Evolutionary conservation across 257 asterid species (phyloP).

Genomic region (Ilex aquifolium): DNA sequence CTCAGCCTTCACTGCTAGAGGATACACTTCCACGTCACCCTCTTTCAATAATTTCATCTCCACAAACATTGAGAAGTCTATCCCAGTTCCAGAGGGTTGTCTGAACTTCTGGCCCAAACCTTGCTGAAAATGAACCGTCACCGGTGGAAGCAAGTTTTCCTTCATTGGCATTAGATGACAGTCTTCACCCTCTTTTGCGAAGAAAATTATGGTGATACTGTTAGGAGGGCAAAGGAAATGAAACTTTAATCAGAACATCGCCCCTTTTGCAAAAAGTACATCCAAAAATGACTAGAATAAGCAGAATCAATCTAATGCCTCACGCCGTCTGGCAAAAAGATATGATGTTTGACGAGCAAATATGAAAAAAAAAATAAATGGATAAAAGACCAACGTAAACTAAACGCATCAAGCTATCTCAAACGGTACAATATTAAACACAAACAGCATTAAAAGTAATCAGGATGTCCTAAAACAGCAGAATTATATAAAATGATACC

Average conservation of each 20-base stretch:
- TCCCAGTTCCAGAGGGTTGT: conserved; percentile 86
- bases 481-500: no score
- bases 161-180: conserved; percentile 66
- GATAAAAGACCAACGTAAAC: no score
- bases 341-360: no score
- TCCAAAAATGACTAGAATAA: no score
- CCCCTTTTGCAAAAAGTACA: no score
- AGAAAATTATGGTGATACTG: conserved; percentile 82
- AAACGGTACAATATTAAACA: no score
- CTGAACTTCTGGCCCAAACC: conserved; percentile 83
- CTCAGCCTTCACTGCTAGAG: conserved; percentile 84
- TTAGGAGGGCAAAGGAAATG: not conserved
- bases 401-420: no score
- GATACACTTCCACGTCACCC: conserved; percentile 58
- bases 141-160: conserved; percentile 59
- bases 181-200: conserved; percentile 87
- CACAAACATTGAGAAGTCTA: conserved; percentile 61
- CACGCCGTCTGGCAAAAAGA: no score
- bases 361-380: no score
- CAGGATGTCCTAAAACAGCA: no score
- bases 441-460: no score
- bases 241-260: not conserved
- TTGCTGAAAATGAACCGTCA: conserved; percentile 58
- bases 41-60: conserved; percentile 60
- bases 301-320: no score